Base-by-base conservation (phyloP, 2,329 filamentous ascomycete species). In the Pestalotiopsis sp. region DNA sequence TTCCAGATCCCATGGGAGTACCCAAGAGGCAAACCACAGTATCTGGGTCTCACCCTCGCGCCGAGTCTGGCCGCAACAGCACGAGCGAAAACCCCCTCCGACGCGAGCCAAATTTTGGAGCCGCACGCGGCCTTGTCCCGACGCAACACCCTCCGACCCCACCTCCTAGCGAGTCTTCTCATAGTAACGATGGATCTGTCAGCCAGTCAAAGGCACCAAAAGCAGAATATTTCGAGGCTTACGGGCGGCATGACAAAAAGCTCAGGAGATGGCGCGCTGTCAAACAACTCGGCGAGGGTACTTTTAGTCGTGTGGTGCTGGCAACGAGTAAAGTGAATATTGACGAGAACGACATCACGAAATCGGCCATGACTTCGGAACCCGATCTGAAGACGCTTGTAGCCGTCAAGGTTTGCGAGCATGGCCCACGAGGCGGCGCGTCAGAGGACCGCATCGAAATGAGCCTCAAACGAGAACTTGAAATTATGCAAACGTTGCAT, bases 381-480 rank as follows among this genome's bases (percentile, higher is more conserved):
- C 85, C 89, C 62, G 85, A 93, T 71, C 90, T 91, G n/a, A 92
- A 91, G 76, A 93, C 93, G 66, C 84, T 99, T 14, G 96, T 98
- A 3, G 96, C 96, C 1, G 90, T 99, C 77, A 99, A 99, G 80
- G 90, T 99, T 59, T 95, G 97, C 77, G 94, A 98, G 79, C 94
- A 97, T 80, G 96, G 95, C 3, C 95, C 96, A 1, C 93, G 93
- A 27, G 96, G 96, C 66, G 95, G 95, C 60, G 95, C 95, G 4
- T 96, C 96, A 63, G 94, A 97, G 78, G 93, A 97, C 74, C 90
- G 96, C 52, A 91, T 98, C 70, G 95, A 98, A 80, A 93, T 96
- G 81, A 97, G 94, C 68, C 83, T 99, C 71, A 97, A 97, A 82
- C 90, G 96, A 70, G 96, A 99, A 83, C 88, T 99, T 56, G 95